These are phyloP conservation scores for Termitomyces sp. DNA, from an alignment of 768 basidiomycete species.

Conservation along the genomic window DNA sequence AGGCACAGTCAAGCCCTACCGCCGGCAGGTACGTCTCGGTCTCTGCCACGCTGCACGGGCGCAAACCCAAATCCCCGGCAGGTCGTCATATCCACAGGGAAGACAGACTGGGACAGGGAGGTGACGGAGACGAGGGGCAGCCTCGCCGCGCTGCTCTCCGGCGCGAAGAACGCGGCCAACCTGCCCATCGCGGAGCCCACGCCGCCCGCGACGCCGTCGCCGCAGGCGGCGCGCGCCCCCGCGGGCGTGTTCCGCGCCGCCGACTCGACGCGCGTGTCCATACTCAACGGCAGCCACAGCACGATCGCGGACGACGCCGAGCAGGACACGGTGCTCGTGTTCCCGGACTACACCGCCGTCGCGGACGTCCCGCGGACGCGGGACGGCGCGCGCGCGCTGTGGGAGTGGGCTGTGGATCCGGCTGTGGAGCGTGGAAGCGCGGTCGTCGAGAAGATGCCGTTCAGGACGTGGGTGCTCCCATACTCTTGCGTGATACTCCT, in stretches of 20 bases:
- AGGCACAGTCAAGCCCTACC: constrained; percentile 82
- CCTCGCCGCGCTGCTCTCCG: constrained; percentile 57
- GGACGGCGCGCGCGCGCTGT: constrained; percentile 67
- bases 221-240: constrained; percentile 27
- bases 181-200: constrained; percentile 22
- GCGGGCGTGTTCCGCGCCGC: constrained; percentile 56
- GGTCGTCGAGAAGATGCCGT: constrained; percentile 34
- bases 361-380: constrained; percentile 60
- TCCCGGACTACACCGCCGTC: constrained; percentile 90
- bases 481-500: constrained; percentile 88
- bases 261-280: constrained; percentile 52
- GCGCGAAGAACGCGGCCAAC: constrained; percentile 24
- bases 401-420: constrained; percentile 59
- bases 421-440: constrained; percentile 43
- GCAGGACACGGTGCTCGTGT: constrained; percentile 76
- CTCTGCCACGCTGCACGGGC: constrained; percentile 1
- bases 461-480: constrained; percentile 77
- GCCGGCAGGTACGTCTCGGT: constrained; percentile 54
- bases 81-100: constrained; percentile 88
- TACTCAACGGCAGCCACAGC: constrained; percentile 81
- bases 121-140: constrained; percentile 67
- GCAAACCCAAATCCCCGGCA: too few relatives aligned
- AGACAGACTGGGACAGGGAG: constrained; percentile 82
- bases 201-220: constrained; percentile 18
- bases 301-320: constrained; percentile 61